Percentiles rank a stretch among this genome's conserved stretches.
phyloP scores from a whole-genome alignment of 164 flowering plant species.

The Piper betle region DNA sequence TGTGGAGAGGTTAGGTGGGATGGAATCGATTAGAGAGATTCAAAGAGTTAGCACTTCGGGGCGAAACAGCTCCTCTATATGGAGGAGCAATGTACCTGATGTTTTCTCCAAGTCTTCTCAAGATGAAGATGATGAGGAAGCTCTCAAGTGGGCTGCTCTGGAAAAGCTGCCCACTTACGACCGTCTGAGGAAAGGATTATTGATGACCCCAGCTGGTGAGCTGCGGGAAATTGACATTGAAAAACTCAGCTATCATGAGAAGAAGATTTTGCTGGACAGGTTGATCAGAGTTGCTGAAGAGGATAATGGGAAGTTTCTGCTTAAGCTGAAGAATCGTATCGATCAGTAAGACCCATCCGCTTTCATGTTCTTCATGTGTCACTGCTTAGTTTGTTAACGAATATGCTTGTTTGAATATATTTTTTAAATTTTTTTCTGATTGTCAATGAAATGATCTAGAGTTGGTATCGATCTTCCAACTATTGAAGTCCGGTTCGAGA shows the following conservation, averaged over 20 bases:
- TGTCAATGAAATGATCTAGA: slow-evolving; percentile 6
- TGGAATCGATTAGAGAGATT: slow-evolving; percentile 13
- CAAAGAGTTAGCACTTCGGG: slow-evolving; percentile 14
- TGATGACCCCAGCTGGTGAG: slow-evolving; percentile 15
- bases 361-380: not conserved
- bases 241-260: slow-evolving; percentile 28
- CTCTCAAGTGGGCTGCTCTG: slow-evolving; percentile 44
- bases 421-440: too few relatives aligned
- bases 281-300: slow-evolving; percentile 46
- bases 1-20: not conserved
- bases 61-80: slow-evolving; percentile 14
- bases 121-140: slow-evolving; percentile 38
- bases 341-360: slow-evolving; percentile 3
- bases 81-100: slow-evolving; percentile 19
- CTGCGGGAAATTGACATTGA: slow-evolving; percentile 22
- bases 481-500: slow-evolving; percentile 30
- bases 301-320: slow-evolving; percentile 55
- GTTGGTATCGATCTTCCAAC: slow-evolving; percentile 37
- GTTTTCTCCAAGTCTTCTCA: slow-evolving; percentile 23
- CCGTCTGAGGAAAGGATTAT: slow-evolving; percentile 30
- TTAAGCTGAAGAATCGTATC: slow-evolving; percentile 42
- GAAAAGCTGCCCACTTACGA: slow-evolving; percentile 36
- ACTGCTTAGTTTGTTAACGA: not conserved
- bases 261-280: slow-evolving; percentile 35
- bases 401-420: too few relatives aligned